Evolutionary conservation across 139 green algal genomes (phyloP).

Genomic region (Volvox africanus): DNA sequence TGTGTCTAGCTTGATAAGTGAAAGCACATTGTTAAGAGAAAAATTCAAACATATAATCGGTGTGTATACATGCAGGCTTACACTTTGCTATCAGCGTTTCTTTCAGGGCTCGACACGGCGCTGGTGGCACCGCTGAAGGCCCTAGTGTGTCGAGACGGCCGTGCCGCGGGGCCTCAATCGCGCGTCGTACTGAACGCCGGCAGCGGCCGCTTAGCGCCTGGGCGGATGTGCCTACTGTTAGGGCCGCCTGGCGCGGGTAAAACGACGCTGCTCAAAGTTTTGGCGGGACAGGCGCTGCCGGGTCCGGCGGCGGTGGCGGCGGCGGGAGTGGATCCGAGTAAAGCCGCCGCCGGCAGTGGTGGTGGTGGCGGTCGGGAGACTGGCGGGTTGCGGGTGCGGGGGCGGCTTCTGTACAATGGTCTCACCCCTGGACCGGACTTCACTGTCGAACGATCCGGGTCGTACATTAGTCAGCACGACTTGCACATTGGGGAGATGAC

Average conservation of each 20-base stretch:
- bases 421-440: slow-evolving; percentile 52
- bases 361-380: neutral
- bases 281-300: slow-evolving; percentile 62
- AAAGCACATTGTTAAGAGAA: no score
- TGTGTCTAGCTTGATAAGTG: no score
- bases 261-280: slow-evolving; percentile 69
- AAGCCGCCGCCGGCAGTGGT: no score
- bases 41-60: no score
- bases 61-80: neutral
- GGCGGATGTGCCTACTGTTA: slow-evolving; percentile 74
- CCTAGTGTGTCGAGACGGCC: neutral
- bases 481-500: slow-evolving; percentile 67
- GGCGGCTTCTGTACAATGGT: slow-evolving; percentile 61
- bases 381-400: slow-evolving; percentile 29
- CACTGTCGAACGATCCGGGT: slow-evolving; percentile 50
- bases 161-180: neutral
- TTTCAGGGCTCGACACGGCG: neutral
- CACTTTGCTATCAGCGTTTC: neutral
- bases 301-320: neutral
- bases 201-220: slow-evolving; percentile 54
- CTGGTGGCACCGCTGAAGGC: neutral
- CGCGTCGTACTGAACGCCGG: slow-evolving; percentile 21
- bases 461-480: slow-evolving; percentile 71
- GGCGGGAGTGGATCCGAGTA: slow-evolving; percentile 58
- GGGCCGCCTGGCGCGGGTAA: slow-evolving; percentile 79